Base-by-base conservation (phyloP, 495 filamentous ascomycete genomes). In the Oidiodendron maius region DNA sequence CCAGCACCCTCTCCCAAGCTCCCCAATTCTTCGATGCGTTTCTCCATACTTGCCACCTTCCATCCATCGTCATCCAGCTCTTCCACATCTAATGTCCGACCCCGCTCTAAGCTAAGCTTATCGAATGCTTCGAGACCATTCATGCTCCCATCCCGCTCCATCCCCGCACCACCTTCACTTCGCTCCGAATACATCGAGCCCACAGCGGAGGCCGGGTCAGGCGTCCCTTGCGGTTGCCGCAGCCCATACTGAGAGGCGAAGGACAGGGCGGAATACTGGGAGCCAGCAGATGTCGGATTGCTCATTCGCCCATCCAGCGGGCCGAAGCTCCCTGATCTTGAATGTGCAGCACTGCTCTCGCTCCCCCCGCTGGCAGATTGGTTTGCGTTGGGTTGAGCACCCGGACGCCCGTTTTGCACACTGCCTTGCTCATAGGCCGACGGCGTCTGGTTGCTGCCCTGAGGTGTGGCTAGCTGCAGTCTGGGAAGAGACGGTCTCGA, bases 31-130 rank as follows among this genome's bases (percentile, higher is more conserved):
- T 84, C 66, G 49, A 98, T 90, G 61, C 87, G 79, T 60, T 87
- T 87, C 59, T 91, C 86, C 60, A 84, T 81, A 58, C 88, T 93
- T 23, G 90, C 94, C 15, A 91, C 90, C 57, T 84, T 80, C 93
- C 94, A 98, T 11, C 89, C 88, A 41, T 91, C 86, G 60, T 96
- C 91, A 65, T 97, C 89, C 50, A 98, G 65, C 56, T 97, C 89
- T 45, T 96, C 90, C 12, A 95, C 90, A 65, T 98, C 93, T 22
- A 91, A 62, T 13, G 81, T 81, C 51, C 82, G 72, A 25, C 87
- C 89, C 66, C 84, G 90, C 57, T 94, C 89, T 24, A 91, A 51
- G 45, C 66, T 65, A 83, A 81, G 58, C 86, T 84, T 82, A 17
- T 86, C 83, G 21, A 89, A 68, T 2, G 70, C 72, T 30, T 75